Conservation (phyloP, 768 basidiomycete species). For the Pleurotus salmoneostramineus region DNA sequence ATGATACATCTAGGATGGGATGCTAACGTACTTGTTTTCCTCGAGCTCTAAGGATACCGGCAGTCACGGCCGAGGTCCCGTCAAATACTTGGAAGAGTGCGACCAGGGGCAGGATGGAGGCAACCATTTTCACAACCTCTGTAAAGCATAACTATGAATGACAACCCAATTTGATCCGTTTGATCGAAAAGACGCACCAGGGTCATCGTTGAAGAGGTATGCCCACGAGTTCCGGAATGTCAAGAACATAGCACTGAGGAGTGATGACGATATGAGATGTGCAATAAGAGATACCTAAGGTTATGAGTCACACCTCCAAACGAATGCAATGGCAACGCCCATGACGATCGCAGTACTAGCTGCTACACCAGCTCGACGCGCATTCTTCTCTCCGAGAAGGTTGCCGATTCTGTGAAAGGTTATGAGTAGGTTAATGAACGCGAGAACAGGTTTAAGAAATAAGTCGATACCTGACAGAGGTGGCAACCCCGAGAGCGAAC, state of each 20-base stretch:
- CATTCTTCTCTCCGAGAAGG: constrained; percentile 77
- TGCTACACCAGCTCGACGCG: constrained; percentile 66
- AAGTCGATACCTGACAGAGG: constrained; percentile 69
- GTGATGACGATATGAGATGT: no score
- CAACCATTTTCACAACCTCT: constrained; percentile 59
- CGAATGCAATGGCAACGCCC: constrained; percentile 56
- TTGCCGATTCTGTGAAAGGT: constrained; percentile 68
- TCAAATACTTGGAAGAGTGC: constrained; percentile 87
- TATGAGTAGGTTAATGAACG: background rate
- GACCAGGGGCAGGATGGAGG: constrained; percentile 70
- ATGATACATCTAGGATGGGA: background rate
- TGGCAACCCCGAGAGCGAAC: constrained; percentile 76
- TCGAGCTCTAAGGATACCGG: constrained; percentile 77
- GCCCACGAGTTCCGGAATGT: constrained; percentile 66
- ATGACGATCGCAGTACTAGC: constrained; percentile 63
- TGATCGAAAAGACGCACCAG: constrained; percentile 30
- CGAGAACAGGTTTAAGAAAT: background rate
- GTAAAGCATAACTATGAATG: constrained; percentile 26
- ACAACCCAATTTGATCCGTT: background rate
- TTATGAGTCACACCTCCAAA: constrained; percentile 53
- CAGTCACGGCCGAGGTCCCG: constrained; percentile 60
- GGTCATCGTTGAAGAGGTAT: constrained; percentile 70
- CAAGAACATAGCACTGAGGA: constrained; percentile 53
- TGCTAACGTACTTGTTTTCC: constrained; percentile 60
- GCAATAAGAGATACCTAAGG: no score